Base-by-base conservation (phyloP, 768 basidiomycete genomes). In the Rhodotorula taiwanensis region DNA sequence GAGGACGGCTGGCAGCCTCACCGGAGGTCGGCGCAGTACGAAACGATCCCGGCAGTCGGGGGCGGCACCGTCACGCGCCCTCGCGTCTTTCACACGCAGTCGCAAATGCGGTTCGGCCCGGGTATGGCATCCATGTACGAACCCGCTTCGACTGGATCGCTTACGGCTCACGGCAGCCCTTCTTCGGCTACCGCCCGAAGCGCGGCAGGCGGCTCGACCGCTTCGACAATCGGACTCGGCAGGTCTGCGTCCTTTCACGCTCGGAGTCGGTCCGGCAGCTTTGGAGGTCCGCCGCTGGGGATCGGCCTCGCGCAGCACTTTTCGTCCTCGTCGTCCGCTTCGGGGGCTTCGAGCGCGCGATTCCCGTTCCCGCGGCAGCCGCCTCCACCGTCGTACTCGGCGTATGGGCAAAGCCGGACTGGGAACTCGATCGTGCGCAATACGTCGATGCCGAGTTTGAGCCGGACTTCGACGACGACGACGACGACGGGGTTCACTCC, bases 11-110 rank as follows among this genome's bases (percentile, higher is more conserved):
- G n/a, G 33, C n/a, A n/a, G n/a, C n/a, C n/a, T n/a, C n/a, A n/a
- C n/a, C n/a, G n/a, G n/a, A n/a, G n/a, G n/a, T n/a, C n/a, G n/a
- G n/a, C n/a, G n/a, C n/a, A n/a, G 18, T 92, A 86, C 75, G 89
- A 94, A 74, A 86, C 87, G 2, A 83, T 92, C 41, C 89, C 92
- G 18, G 92, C 93, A 5, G 86, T 95, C 7, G 92, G 93, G 23
- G 91, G 91, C 20, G 92, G 92, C 0, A 85, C 82, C 1, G 83
- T 95, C 69, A 86, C 86, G 15, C 83, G 89, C 20, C 93, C 93
- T 1, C 80, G 91, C 9, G 81, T 93, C 36, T 84, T 83, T 67
- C 93, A 93, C 74, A 84, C 89, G 0, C 90, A 93, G 71, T 88
- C 87, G 1, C 82, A 83, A 72, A 84, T 87, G 33, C 81, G 67